phyloP scores from a whole-genome alignment of 2,329 filamentous ascomycete species.

The Aspergillus sp. region DNA sequence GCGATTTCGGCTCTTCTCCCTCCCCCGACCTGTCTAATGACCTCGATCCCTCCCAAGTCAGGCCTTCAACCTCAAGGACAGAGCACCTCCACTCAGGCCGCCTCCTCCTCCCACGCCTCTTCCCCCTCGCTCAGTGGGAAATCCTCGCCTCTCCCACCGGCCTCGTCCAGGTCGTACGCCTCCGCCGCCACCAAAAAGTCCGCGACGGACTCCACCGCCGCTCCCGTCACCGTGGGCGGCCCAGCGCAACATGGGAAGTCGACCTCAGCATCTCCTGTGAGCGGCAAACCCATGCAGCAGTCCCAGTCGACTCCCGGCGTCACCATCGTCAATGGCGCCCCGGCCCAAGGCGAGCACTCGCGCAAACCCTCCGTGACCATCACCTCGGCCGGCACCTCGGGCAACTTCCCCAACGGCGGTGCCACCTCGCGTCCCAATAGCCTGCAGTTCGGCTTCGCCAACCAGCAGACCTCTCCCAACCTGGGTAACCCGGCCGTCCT shows the following conservation, averaged over 20 bases:
- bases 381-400: constrained; percentile 74
- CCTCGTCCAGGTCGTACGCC: constrained; percentile 60
- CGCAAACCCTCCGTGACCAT: constrained; percentile 91
- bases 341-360: constrained; percentile 63
- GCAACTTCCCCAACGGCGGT: constrained; percentile 75
- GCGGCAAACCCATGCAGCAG: constrained; percentile 69
- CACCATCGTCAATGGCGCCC: constrained; percentile 66
- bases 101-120: constrained; percentile 47
- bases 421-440: constrained; percentile 55
- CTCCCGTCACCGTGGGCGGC: constrained; percentile 55
- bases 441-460: constrained; percentile 75
- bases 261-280: constrained; percentile 74
- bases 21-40: constrained; percentile 55
- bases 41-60: constrained; percentile 52
- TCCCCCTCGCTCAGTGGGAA: constrained; percentile 50
- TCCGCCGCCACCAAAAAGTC: constrained; percentile 61
- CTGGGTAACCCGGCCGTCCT: constrained; percentile 59
- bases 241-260: constrained; percentile 56
- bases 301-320: constrained; percentile 43
- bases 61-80: constrained; percentile 52
- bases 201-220: constrained; percentile 51
- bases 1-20: background rate
- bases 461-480: constrained; percentile 63
- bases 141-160: constrained; percentile 50
- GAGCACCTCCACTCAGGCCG: constrained; percentile 49